Evolutionary conservation across 768 basidiomycete species (phyloP).

Genomic region (Coprinellus micaceus): DNA sequence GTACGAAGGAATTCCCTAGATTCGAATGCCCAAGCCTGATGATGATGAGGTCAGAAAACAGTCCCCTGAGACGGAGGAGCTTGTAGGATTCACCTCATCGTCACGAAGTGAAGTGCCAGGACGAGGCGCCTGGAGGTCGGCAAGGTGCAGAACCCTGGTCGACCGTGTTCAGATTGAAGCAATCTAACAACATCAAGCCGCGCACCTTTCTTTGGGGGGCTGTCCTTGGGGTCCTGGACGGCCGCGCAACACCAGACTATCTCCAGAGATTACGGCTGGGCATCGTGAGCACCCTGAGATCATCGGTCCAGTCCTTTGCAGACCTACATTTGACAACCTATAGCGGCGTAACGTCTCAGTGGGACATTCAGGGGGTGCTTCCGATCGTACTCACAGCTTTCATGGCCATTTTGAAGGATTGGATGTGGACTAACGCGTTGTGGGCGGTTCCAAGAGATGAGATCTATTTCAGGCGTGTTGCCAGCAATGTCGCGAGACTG

Average conservation of each 20-base stretch:
- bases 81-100: conserved; percentile 65
- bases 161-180: not conserved
- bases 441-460: not conserved
- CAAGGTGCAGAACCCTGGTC: conserved; percentile 80
- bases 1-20: conserved; percentile 88
- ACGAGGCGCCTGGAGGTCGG: conserved; percentile 81
- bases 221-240: conserved; percentile 78
- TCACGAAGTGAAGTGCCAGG: conserved; percentile 79
- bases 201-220: conserved; percentile 84
- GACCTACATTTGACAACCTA: conserved; percentile 62
- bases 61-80: not conserved
- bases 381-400: conserved; percentile 58
- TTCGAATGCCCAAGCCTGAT: conserved; percentile 88
- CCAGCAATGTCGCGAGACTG: conserved; percentile 1
- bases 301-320: not conserved
- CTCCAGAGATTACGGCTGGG: conserved; percentile 84
- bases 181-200: not conserved
- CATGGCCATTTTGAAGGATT: conserved; percentile 52
- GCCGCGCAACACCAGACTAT: conserved; percentile 81
- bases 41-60: not conserved
- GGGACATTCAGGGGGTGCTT: not conserved
- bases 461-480: conserved; percentile 6
- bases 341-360: conserved; percentile 4
- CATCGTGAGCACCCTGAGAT: conserved; percentile 24
- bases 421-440: not conserved